A percentile compares a stretch with the other conserved stretches of the same genome.
Conservation (phyloP, 352 stramenopile species). For the Phytopythium chamaehyphon region DNA sequence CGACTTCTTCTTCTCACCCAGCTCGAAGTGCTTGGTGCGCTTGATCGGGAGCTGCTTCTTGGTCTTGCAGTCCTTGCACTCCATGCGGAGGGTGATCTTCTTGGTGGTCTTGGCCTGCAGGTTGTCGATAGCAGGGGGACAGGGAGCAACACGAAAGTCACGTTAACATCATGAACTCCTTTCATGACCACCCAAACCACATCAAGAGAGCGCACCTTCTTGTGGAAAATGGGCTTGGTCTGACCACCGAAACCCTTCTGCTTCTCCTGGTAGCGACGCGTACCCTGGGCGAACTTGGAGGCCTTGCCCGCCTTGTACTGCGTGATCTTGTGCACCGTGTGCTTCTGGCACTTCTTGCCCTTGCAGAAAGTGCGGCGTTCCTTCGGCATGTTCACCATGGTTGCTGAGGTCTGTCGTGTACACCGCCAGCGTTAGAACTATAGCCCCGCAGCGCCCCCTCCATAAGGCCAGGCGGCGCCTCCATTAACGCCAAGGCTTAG, state of each 20-base stretch:
- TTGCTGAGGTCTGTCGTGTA: conserved; percentile 62
- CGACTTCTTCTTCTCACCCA: conserved; percentile 99
- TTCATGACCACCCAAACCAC: too few species aligned
- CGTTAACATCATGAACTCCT: too few species aligned
- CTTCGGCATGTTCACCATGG: conserved; percentile 99
- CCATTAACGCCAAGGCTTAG: too few species aligned
- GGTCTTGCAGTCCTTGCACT: conserved; percentile 99
- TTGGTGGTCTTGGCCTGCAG: conserved; percentile 97
- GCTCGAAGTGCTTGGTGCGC: conserved; percentile 99
- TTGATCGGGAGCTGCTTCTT: conserved; percentile 99
- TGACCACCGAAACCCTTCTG: conserved; percentile 99
- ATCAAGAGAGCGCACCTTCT: conserved; percentile 81
- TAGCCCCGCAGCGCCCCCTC: too few species aligned
- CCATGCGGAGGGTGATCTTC: conserved; percentile 96
- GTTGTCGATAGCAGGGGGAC: too few species aligned
- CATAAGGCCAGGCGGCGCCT: too few species aligned
- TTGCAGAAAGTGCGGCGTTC: conserved; percentile 99
- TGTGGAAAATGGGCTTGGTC: conserved; percentile 99
- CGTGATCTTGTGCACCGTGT: conserved; percentile 99
- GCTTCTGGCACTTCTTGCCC: conserved; percentile 98
- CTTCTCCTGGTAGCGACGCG: conserved; percentile 98
- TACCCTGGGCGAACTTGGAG: conserved; percentile 98
- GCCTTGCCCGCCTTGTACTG: conserved; percentile 99
- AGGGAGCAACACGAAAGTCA: too few species aligned
- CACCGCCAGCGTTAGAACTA: too few species aligned